Base-by-base conservation (phyloP, 176 grass and related monocot species). In the Canna indica region DNA sequence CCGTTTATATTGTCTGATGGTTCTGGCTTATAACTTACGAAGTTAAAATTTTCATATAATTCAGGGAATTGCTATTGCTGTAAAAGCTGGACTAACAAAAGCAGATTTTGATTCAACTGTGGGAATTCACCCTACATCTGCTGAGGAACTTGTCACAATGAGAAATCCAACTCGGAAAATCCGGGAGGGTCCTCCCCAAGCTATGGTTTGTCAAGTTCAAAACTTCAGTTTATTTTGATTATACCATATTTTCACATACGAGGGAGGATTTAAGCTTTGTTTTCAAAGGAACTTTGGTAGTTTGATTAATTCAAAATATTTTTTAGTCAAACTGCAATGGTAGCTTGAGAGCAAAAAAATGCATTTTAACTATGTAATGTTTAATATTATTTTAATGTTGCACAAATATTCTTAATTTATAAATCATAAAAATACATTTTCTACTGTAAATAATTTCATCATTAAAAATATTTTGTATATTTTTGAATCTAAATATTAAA, bases 101-200 rank as follows among this genome's bases (percentile, higher is more conserved):
- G 81, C 85, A 72, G 83, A 96, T 77, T 97, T 97, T 73, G 93
- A 97, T 85, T 66, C 72, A 26, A 97, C 93, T 14, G 36, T 97
- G 67, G 93, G 93, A 18, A 78, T 97, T 64, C 93, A 97, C 58
- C 93, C 93, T 30, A 97, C 93, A 59, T 69, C 93, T 70, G 83
- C 93, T 26, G 93, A 92, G 73, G 93, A 97, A 75, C 77, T 90
- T 30, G 93, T 97, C 60, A 90, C 93, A 69, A 90, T 97, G 93
- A 88, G 88, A 76, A 92, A 27, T 28, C 74, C 75, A 47, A 90
- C 88, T 65, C 77, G 88, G 74, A 90, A 90, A 85, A 66, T 90
- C 36, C 85, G 83, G 62, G 79, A 67, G 64, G 70, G 66, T 64
- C 35, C 71, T 27, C 45, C 83, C 50, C 45, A 79, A 77, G 73